Evolutionary conservation across 768 basidiomycete species (phyloP), one percentile per base, ranked within the genome.

Genomic region (Rhodotorula kratochvilovae): DNA sequence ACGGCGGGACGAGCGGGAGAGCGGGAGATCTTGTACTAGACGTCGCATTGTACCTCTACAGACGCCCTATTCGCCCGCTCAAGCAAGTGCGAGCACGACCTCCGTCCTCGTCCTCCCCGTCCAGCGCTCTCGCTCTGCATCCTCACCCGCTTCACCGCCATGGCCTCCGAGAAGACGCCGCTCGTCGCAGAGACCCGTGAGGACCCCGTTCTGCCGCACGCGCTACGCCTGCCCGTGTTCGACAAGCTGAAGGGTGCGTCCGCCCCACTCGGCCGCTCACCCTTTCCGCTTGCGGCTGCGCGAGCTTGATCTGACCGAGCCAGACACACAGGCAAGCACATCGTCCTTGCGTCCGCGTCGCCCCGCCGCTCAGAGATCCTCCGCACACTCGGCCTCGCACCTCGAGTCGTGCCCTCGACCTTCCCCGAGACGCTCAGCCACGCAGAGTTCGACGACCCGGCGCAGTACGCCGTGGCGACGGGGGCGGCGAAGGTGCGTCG

Each of bases 371-470:
- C 31, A 33, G 74, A 77, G 62, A 78, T 78, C 74, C 68, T 78
- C 15, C 35, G 56, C 29, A 62, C 53, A 19, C 71, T 87, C 86
- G 88, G 88, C 23, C 81, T 91, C 46, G 80, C 82, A 33, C 89
- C 88, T 5, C 88, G 90, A 77, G 83, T 90, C 70, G 81, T 90
- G 4, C 87, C 89, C 1, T 90, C 90, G 15, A 86, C 83, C 16
- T 97, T 98, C 73, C 84, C 85, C 55, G 95, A 98, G 80, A 82
- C 93, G 77, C 82, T 97, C 13, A 82, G 85, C 1, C 81, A 88
- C 42, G 81, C 82, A 17, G 84, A 85, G 3, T 97, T 91, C 78
- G 85, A 87, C 16, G 85, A 89, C 72, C 82, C 86, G 27, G 86
- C 87, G 46, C 88, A 88, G 76, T 90, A 91, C 78, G 87, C 89